Conservation (phyloP, 345 rosid genomes). For the Conringia planisiliqua region DNA sequence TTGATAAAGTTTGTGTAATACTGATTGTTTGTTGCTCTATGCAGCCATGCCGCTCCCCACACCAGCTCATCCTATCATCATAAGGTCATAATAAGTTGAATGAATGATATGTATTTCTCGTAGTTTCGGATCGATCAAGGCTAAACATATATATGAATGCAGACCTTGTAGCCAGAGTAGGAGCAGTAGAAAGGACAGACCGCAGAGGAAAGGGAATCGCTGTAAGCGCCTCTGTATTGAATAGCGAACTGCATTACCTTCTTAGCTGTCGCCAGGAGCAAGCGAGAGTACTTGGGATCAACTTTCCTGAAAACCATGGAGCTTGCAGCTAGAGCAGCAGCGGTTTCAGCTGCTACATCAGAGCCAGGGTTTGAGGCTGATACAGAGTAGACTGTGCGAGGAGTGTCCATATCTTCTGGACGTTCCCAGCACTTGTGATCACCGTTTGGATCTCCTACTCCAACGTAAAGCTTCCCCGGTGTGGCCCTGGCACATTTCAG, state of each 20-base stretch:
- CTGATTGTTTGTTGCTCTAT: conserved; percentile 57
- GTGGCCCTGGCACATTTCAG: conserved; percentile 78
- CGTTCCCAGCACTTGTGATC: conserved; percentile 97
- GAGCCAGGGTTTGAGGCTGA: conserved; percentile 82
- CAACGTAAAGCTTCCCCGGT: conserved; percentile 80
- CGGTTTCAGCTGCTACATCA: conserved; percentile 85
- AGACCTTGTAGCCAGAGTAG: conserved; percentile 77
- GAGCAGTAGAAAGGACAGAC: conserved; percentile 92
- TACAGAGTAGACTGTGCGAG: conserved; percentile 63
- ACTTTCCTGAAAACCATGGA: conserved; percentile 68
- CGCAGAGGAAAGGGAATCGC: conserved; percentile 65
- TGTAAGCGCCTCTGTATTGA: conserved; percentile 71
- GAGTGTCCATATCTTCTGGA: conserved; percentile 95
- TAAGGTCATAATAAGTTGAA: not conserved
- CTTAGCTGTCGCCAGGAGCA: conserved; percentile 58
- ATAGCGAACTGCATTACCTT: conserved; percentile 71
- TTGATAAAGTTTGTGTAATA: conserved; percentile 59
- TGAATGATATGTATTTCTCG: not conserved
- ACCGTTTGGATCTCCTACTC: conserved; percentile 84
- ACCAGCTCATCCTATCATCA: conserved; percentile 68
- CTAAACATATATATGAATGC: not conserved
- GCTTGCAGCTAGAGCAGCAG: conserved; percentile 75
- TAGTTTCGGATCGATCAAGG: not conserved
- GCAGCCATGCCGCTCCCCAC: conserved; percentile 91
- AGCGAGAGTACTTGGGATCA: conserved; percentile 54